phyloP scores from a whole-genome alignment of 2,329 filamentous ascomycete species.

The Bisporella sp. region DNA sequence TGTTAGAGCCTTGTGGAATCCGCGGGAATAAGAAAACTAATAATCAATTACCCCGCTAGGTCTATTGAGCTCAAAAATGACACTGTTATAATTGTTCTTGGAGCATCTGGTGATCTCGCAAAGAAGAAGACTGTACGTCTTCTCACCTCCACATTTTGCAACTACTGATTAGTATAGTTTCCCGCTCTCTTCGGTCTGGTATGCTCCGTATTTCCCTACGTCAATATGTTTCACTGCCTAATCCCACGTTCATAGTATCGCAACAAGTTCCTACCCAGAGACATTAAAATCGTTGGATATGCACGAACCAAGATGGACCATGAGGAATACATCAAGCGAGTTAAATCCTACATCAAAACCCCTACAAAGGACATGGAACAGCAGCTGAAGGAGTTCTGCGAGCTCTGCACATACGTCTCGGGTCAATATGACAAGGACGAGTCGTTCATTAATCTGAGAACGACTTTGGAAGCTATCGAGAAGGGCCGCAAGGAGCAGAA shows the following conservation, averaged over 20 bases:
- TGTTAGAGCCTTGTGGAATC: too few species aligned
- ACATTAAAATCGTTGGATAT: constrained; percentile 97
- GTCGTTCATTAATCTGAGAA: constrained; percentile 78
- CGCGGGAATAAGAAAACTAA: constrained; percentile 29
- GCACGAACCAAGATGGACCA: constrained; percentile 99
- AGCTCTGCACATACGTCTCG: constrained; percentile 86
- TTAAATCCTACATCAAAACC: constrained; percentile 98
- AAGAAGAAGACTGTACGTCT: constrained; percentile 94
- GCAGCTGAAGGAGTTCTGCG: constrained; percentile 84
- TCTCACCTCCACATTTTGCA: neutral
- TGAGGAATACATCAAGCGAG: constrained; percentile 85
- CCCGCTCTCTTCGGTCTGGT: too few species aligned
- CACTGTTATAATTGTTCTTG: constrained; percentile 92
- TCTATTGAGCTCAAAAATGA: constrained; percentile 96
- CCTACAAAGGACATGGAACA: constrained; percentile 96
- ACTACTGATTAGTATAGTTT: too few species aligned
- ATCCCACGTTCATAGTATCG: constrained; percentile 61
- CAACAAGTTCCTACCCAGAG: constrained; percentile 97
- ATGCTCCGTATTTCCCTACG: constrained; percentile 67
- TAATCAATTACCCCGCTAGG: constrained; percentile 39
- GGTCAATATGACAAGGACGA: constrained; percentile 98
- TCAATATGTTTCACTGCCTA: neutral
- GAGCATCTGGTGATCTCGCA: constrained; percentile 92
- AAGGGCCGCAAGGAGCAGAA: constrained; percentile 75
- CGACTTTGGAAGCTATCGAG: constrained; percentile 82